These are phyloP conservation scores for Termitomyces sp. DNA, from an alignment of 768 basidiomycete genomes.

Conservation along the genomic window DNA sequence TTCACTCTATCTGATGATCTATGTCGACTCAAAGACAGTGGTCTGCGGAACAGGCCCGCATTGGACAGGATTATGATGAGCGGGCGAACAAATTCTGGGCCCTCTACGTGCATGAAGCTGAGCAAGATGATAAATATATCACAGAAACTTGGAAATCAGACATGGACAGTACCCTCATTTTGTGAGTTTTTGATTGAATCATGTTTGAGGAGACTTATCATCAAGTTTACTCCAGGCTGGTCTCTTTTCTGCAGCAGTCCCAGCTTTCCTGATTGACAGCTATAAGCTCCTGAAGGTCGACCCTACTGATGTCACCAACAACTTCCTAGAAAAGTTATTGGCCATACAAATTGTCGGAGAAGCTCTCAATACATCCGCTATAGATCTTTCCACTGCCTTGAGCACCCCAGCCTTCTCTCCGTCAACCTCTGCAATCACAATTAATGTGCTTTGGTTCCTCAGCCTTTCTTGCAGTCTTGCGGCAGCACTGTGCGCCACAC, in stretches of 20 bases:
- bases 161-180: conserved; percentile 21
- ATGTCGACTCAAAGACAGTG: too few relatives aligned
- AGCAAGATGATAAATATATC: not conserved
- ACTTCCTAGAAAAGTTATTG: conserved; percentile 21
- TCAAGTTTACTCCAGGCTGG: conserved; percentile 25
- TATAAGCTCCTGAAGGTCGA: conserved; percentile 29
- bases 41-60: too few relatives aligned
- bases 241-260: conserved; percentile 36
- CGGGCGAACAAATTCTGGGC: not conserved
- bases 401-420: conserved; percentile 10
- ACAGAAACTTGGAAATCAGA: conserved; percentile 10
- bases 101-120: not conserved
- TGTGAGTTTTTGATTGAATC: conserved; percentile 17
- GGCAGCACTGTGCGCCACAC: conserved; percentile 22
- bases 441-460: conserved; percentile 28
- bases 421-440: conserved; percentile 15
- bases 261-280: conserved; percentile 33
- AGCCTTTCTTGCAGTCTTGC: conserved; percentile 24
- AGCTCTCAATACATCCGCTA: conserved; percentile 1
- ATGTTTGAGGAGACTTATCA: not conserved
- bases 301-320: conserved; percentile 19
- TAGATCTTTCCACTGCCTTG: not conserved
- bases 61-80: conserved; percentile 1
- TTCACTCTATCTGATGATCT: too few relatives aligned
- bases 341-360: conserved; percentile 2